Base-by-base conservation (phyloP, 2,329 filamentous ascomycete species). In the Nothophaeocryptopus gaeumannii region DNA sequence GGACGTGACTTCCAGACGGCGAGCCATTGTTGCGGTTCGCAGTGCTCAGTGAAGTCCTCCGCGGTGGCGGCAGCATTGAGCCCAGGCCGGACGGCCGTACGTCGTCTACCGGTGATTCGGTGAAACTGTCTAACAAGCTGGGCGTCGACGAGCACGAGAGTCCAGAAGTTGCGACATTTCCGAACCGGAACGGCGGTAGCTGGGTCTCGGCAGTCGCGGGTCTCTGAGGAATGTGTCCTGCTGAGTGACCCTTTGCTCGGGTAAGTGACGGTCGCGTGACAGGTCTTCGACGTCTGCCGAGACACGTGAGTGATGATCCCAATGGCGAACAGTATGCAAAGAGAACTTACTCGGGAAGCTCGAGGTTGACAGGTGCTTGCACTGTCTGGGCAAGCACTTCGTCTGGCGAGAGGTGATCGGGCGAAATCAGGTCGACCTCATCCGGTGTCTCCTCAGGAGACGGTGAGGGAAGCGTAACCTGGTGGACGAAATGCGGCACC, bases 61-160 rank as follows among this genome's bases (percentile, higher is more conserved):
- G 84, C 39, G 82, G 83, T 14, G 84, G 77, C 14, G 80, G 75
- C n/a, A 78, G 76, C 58, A 82, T 76, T 39, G 81, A 72, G 52
- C 58, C 53, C 33, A 57, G 45, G 41, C 74, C 80, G 45, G 81
- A 79, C 32, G 82, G 81, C 46, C 80, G 74, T 50, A 80, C 78
- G 60, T 91, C 84, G 56, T 85, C 85, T 11, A 85, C 83, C 2
- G 91, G 88, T 10, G 89, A 93, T 58, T 86, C 82, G 46, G 84
- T 78, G 67, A 95, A 95, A 74, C 86, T 89, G 67, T 95, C 88
- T 60, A 84, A 83, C 39, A 93, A 71, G 12, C 86, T 87, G 58
- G 89, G 79, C 13, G 79, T 77, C 1, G 84, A 81, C 36, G 81
- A 77, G 40, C 63, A 66, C 50, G 63, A 56, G 40, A 68, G 56